Evolutionary conservation across 2,329 filamentous ascomycete genomes (phyloP).

Genomic region (Arthrobotrys iridis): DNA sequence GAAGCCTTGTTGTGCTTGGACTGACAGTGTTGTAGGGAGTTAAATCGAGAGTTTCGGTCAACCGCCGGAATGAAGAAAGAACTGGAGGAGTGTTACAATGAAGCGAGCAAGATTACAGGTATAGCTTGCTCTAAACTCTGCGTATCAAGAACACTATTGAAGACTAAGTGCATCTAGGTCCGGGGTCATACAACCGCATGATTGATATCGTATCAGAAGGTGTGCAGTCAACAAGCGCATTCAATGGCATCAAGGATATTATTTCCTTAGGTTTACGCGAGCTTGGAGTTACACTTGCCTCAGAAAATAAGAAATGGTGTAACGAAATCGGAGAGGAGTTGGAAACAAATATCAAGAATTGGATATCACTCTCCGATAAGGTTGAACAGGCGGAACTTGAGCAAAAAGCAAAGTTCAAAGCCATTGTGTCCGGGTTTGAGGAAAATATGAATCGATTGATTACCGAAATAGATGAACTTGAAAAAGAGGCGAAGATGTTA

Average conservation of each 20-base stretch:
- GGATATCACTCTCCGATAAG: constrained; percentile 18
- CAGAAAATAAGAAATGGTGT: constrained; percentile 32
- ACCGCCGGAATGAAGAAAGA: background rate
- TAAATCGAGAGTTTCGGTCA: constrained; percentile 22
- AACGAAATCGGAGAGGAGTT: constrained; percentile 27
- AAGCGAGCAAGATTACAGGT: background rate
- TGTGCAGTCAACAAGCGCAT: background rate
- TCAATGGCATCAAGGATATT: background rate
- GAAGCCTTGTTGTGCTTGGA: too few relatives aligned
- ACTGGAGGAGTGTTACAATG: background rate
- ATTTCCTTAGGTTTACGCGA: background rate
- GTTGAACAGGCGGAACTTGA: constrained; percentile 10
- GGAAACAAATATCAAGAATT: constrained; percentile 42
- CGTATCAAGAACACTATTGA: background rate
- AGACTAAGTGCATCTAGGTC: too few relatives aligned
- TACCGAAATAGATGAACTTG: background rate
- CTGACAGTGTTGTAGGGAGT: constrained; percentile 5
- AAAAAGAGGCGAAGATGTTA: background rate
- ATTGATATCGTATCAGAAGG: constrained; percentile 11
- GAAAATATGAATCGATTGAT: background rate
- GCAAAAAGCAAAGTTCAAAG: constrained; percentile 41
- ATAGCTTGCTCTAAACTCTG: background rate
- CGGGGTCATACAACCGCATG: constrained; percentile 25
- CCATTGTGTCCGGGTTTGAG: background rate
- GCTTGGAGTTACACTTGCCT: background rate